Base-by-base conservation (phyloP, 2,329 filamentous ascomycete genomes). In the Botrytis aclada region DNA sequence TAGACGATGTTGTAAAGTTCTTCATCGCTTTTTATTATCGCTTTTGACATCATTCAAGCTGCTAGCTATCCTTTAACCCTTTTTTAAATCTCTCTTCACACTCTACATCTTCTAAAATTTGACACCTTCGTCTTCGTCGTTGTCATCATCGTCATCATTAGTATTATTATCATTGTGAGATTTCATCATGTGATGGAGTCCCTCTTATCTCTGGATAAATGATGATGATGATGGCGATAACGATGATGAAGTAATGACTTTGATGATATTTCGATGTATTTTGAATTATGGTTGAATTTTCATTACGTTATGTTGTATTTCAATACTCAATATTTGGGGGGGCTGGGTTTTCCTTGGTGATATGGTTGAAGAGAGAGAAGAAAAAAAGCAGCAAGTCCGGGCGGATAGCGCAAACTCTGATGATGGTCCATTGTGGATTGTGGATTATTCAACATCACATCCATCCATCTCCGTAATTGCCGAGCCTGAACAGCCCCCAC, bases 401-500 rank as follows among this genome's bases (percentile, higher is more conserved):
- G 71, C 74, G 73, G 73, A 72, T 70, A 69, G 65, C 65, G 71
- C 76, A 79, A 79, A 77, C 77, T 79, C 74, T 79, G 76, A 69
- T 69, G 51, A 67, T 69, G 16, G n/a, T n/a, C n/a, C 34, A 69
- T 69, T 51, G 47, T 69, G 65, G 47, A 69, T 69, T 29, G 60
- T 41, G 34, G 60, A 62, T 63, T 67, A 22, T 69, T 77, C 76
- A 62, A 62, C 25, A 61, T n/a, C 18, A 69, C 63, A 69, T 54
- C 70, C 63, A 69, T 54, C 70, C 63, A 72, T 69, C 76, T 79
- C 77, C 77, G 78, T 75, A 70, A 70, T 77, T 79, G 74, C 79
- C 79, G 78, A 79, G 71, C 74, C 69, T 77, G 76, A 74, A 73
- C n/a, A 72, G 74, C 74, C 78, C 75, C 74, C 74, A 77, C 77